phyloP scores from a whole-genome alignment of 768 basidiomycete genomes.

The Mycena filopes region DNA sequence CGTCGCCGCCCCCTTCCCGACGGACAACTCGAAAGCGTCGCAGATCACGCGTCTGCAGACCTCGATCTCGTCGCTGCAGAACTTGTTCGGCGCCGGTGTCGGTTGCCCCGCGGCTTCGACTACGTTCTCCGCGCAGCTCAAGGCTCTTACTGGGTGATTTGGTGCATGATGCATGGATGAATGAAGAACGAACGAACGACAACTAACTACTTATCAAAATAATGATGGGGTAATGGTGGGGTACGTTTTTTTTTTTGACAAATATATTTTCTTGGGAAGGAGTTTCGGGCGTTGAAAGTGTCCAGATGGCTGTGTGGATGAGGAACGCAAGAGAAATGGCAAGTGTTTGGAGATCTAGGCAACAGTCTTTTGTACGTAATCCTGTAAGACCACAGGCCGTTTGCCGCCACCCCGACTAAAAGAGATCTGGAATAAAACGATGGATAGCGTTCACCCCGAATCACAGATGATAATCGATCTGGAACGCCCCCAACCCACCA shows the following conservation, averaged over 20 bases:
- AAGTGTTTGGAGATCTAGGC: too few species aligned
- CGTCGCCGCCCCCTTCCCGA: slow-evolving; percentile 70
- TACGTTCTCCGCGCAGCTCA: slow-evolving; percentile 47
- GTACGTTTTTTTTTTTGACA: not conserved
- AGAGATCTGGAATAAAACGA: too few species aligned
- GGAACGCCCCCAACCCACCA: not conserved
- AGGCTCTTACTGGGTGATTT: slow-evolving; percentile 2
- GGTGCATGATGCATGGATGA: too few species aligned
- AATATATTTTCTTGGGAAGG: slow-evolving; percentile 1
- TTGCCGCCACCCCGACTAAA: too few species aligned
- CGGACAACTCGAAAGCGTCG: slow-evolving; percentile 62
- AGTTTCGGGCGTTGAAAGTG: too few species aligned
- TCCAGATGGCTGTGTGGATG: too few species aligned
- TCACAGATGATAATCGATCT: not conserved
- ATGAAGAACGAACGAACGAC: not conserved
- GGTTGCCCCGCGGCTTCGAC: slow-evolving; percentile 78
- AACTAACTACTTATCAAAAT: not conserved
- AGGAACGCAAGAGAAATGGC: too few species aligned
- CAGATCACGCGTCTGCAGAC: slow-evolving; percentile 68
- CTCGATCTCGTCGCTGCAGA: slow-evolving; percentile 75
- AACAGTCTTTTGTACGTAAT: too few species aligned
- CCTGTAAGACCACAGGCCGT: too few species aligned
- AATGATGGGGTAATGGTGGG: not conserved
- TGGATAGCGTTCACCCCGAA: too few species aligned
- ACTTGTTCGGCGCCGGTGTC: slow-evolving; percentile 71